Evolutionary conservation across 768 basidiomycete genomes (phyloP).

Genomic region (Holtermanniella nyarrowii): DNA sequence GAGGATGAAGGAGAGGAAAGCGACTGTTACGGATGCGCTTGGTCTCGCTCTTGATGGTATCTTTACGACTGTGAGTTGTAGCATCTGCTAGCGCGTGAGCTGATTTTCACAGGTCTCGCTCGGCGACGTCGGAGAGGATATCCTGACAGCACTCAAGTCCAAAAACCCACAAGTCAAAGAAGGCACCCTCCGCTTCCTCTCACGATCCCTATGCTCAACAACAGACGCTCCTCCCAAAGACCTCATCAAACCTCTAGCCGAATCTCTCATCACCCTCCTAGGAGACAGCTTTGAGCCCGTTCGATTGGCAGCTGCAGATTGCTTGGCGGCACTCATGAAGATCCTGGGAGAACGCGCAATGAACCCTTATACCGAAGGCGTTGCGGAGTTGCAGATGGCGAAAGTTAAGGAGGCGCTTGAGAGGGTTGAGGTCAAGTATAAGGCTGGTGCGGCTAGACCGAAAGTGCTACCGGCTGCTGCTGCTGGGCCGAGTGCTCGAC

Average conservation of each 20-base stretch:
- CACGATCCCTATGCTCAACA: constrained; percentile 63
- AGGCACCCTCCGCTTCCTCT: constrained; percentile 76
- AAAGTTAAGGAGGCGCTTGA: constrained; percentile 93
- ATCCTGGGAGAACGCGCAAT: constrained; percentile 90
- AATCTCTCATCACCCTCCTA: constrained; percentile 60
- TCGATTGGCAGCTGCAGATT: constrained; percentile 76
- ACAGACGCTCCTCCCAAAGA: constrained; percentile 57
- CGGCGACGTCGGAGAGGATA: constrained; percentile 70
- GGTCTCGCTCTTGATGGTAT: constrained; percentile 80
- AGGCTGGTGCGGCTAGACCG: constrained; percentile 43
- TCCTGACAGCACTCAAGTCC: constrained; percentile 62
- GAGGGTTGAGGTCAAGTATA: constrained; percentile 83
- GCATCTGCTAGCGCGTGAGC: background rate
- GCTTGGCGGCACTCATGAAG: constrained; percentile 85
- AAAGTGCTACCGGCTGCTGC: background rate
- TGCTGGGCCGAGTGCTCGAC: constrained; percentile 13
- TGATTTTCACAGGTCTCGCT: constrained; percentile 54
- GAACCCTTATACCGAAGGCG: constrained; percentile 69
- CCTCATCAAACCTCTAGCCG: constrained; percentile 73
- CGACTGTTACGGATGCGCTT: constrained; percentile 77
- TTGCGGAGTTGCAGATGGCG: constrained; percentile 74
- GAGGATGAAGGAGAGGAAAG: constrained; percentile 86
- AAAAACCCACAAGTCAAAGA: constrained; percentile 98
- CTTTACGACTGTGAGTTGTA: constrained; percentile 59
- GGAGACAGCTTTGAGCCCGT: constrained; percentile 86